Base-by-base conservation (phyloP, 116 monocot species). In the Trichopus zeylanicus region DNA sequence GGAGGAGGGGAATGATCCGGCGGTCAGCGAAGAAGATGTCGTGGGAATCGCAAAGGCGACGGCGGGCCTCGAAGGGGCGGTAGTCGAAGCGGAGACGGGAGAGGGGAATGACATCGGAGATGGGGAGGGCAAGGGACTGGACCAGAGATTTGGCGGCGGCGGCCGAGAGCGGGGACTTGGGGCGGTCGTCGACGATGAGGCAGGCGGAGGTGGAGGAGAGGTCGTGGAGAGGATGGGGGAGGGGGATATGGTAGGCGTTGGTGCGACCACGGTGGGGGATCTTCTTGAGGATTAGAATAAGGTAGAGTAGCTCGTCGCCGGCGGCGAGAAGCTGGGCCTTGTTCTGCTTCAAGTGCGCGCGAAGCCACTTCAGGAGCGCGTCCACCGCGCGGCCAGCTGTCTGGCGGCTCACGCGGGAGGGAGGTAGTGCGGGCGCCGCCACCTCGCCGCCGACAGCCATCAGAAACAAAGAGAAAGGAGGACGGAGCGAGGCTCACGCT, bases 11-110 rank as follows among this genome's bases (percentile, higher is more conserved):
- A 7, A 86, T 57, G 57, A 95, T 63, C 48, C 67, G 55, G 34
- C 81, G 77, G 64, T 95, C 95, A 35, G 90, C 90, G 73, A 95
- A 57, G 72, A 95, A 95, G 53, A 95, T 52, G 34, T 95, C 95
- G 62, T 86, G 73, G 15, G 89, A 86, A 20, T 65, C 78, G 66
- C 78, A 75, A 47, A 95, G 83, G 58, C 73, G 70, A n/a, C 84
- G 75, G 22, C 90, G 73, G 5, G 83, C 69, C 69, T 94, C 94
- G 53, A 35, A 86, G 21, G 89, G 66, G 8, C 56, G 55, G 67
- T 86, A 94, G 59, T 89, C 86, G 11, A 78, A 53, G 10, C 74
- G 60, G 35, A 95, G 82, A 15, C 60, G 38, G 28, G 73, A 67
- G 27, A 95, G 66, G 0, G 62, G 31, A 46, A 95, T 71, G 55